phyloP scores from a whole-genome alignment of 2,329 filamentous ascomycete genomes.

The Penicillium janthinellum region DNA sequence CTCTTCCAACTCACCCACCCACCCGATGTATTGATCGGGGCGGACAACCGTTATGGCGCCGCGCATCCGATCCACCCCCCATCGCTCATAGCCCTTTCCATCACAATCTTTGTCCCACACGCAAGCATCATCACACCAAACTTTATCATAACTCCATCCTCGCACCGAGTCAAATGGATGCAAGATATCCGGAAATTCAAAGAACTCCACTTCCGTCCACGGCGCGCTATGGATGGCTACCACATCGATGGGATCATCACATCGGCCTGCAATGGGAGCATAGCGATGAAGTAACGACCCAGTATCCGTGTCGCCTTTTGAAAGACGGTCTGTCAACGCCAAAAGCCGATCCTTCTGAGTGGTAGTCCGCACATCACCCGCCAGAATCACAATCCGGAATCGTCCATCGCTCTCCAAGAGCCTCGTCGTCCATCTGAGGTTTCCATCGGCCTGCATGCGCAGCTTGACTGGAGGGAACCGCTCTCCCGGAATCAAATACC shows the following conservation, averaged over 20 bases:
- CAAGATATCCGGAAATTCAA: constrained; percentile 54
- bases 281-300: constrained; percentile 47
- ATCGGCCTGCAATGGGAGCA: constrained; percentile 38
- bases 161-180: constrained; percentile 49
- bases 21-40: constrained; percentile 34
- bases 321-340: constrained; percentile 50
- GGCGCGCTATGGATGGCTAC: constrained; percentile 61
- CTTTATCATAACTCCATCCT: constrained; percentile 60
- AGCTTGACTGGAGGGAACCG: constrained; percentile 17
- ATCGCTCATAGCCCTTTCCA: constrained; percentile 30
- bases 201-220: constrained; percentile 52
- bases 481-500: constrained; percentile 18
- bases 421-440: constrained; percentile 20
- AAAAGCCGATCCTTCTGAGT: constrained; percentile 51
- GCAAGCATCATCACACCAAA: constrained; percentile 55
- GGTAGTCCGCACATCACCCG: constrained; percentile 56
- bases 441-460: constrained; percentile 20
- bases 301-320: constrained; percentile 1
- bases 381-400: constrained; percentile 54
- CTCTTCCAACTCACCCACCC: constrained; percentile 32
- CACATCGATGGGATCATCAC: constrained; percentile 59
- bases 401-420: constrained; percentile 37
- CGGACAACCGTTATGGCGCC: constrained; percentile 28
- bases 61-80: constrained; percentile 27
- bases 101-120: constrained; percentile 27